Evolutionary conservation across 164 flowering plant genomes (phyloP).

Genomic region (Magnolia officinalis): DNA sequence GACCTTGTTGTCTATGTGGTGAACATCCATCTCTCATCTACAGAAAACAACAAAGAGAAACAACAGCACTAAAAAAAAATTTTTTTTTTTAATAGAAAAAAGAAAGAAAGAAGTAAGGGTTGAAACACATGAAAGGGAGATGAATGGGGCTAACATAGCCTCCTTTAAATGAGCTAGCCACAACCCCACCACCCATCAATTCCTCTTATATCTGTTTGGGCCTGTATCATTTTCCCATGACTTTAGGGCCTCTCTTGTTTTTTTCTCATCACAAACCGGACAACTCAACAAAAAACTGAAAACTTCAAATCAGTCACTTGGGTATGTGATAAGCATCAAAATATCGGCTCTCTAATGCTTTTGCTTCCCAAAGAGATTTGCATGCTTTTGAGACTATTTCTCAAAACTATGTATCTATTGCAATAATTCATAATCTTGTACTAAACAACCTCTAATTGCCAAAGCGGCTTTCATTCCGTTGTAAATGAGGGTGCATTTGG

Average conservation of each 20-base stretch:
- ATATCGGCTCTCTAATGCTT: background rate
- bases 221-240: conserved; percentile 2
- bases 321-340: background rate
- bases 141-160: background rate
- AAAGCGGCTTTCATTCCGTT: background rate
- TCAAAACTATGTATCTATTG: background rate
- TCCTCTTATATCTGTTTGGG: background rate
- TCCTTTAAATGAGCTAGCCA: conserved; percentile 3
- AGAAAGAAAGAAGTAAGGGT: no score
- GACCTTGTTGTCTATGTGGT: conserved; percentile 14
- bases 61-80: background rate
- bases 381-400: background rate
- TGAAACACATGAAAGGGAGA: background rate
- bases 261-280: conserved; percentile 3
- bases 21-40: conserved; percentile 17
- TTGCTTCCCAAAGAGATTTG: background rate
- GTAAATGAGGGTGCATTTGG: background rate
- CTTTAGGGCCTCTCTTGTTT: background rate
- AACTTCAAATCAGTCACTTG: background rate
- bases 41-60: background rate
- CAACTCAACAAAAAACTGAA: background rate
- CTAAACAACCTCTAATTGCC: background rate
- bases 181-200: conserved; percentile 5
- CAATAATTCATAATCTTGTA: background rate
- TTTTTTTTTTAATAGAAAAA: no score